Base-by-base conservation (phyloP, 2,329 filamentous ascomycete species). In the Cladosporium colombiae region DNA sequence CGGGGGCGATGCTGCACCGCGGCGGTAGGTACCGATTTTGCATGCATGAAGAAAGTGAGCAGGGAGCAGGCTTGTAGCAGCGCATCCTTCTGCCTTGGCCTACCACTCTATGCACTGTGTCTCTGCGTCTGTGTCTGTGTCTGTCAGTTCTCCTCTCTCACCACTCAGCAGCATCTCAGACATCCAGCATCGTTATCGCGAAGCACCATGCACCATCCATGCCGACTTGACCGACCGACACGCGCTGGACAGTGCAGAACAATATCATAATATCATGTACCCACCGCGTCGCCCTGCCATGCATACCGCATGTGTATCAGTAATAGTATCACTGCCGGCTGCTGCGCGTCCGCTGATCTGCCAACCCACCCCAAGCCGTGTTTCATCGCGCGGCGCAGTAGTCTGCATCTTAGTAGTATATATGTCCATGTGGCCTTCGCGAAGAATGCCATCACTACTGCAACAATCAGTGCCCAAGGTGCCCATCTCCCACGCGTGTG, bases 31-130 rank as follows among this genome's bases (percentile, higher is more conserved):
- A 25, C 52, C 52, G 52, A 46, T 21, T 46, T 46, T 21, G 40
- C 40, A 46, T 55, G 52, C 52, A 55, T 55, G 52, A 55, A 55
- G 52, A 55, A 31, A n/a, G 27, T 18, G 25, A 29, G 52, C 52
- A 55, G 31, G 52, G 52, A 21, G 40, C 40, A 46, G 40, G 40
- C 40, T 46, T 46, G 40, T 46, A 13, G 14, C 40, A 46, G n/a
- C n/a, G 40, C 40, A 46, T 46, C 40, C 40, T 46, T 46, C 40
- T 46, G 40, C n/a, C 40, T 46, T 46, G 40, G 40, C 40, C n/a
- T 46, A n/a, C 35, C 27, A 33, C 11, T 33, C 6, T 13, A 33
- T 33, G 8, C 11, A 37, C 35, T 40, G 35, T n/a, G 16, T 29
- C 27, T 18, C 16, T 40, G 16, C 35, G 35, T 37, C 13, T 16